Conservation (phyloP, 257 asterid genomes). For the Pogostemon cablin region DNA sequence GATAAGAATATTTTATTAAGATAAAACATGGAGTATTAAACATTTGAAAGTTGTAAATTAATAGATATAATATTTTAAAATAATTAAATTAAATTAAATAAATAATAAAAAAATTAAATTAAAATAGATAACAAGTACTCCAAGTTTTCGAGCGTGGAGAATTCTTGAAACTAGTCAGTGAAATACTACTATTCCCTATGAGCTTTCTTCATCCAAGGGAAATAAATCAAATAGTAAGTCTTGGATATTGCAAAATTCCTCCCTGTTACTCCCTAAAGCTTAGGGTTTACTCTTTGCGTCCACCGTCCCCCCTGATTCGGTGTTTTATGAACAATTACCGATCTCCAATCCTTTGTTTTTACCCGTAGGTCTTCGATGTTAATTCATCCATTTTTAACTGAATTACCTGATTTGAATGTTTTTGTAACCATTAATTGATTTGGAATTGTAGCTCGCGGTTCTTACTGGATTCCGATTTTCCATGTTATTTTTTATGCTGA, state of each 20-base stretch:
- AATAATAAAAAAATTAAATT: too few species aligned
- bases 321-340: conserved; percentile 29
- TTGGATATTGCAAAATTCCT: conserved; percentile 2
- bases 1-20: too few species aligned
- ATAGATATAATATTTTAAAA: too few species aligned
- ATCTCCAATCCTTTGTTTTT: conserved; percentile 21
- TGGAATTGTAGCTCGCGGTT: conserved; percentile 17
- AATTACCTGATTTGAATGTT: background rate
- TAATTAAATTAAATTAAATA: too few species aligned
- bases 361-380: conserved; percentile 25
- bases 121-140: too few species aligned
- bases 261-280: conserved; percentile 23
- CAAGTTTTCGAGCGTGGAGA: too few species aligned
- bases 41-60: too few species aligned
- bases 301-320: conserved; percentile 3
- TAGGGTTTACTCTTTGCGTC: conserved; percentile 43
- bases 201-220: background rate
- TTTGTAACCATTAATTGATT: background rate
- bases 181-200: background rate
- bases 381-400: background rate
- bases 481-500: conserved; percentile 22
- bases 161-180: too few species aligned
- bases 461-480: background rate
- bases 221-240: background rate
- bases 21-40: too few species aligned